Evolutionary conservation across 176 grass and related monocot genomes (phyloP).

Genomic region (Zoysia pacifica): DNA sequence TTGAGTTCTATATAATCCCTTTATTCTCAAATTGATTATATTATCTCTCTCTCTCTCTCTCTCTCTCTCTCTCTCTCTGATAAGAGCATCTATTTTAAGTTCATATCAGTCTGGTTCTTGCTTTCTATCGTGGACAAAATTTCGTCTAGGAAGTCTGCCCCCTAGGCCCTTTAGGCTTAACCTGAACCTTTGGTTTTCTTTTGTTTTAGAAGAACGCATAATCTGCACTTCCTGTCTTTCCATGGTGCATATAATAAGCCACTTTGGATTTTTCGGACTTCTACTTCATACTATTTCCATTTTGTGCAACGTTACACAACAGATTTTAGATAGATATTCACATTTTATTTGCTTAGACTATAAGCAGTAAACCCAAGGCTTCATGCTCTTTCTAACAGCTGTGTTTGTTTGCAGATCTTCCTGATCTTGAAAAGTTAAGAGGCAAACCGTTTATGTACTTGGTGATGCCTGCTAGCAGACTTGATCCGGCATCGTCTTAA

Average conservation of each 20-base stretch:
- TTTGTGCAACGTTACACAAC: background rate
- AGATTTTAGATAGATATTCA: background rate
- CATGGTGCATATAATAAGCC: background rate
- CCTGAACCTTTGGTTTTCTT: background rate
- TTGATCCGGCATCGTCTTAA: conserved; percentile 22
- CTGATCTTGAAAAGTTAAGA: conserved; percentile 93
- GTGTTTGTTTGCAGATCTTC: conserved; percentile 76
- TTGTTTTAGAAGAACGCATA: background rate
- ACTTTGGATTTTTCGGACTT: background rate
- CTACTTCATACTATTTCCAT: background rate
- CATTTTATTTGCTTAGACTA: background rate
- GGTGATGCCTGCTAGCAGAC: conserved; percentile 10
- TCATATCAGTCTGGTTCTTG: background rate
- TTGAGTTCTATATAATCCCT: too few species aligned
- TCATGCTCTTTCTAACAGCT: background rate
- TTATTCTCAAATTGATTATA: too few species aligned
- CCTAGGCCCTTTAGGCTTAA: background rate
- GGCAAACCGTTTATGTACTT: conserved; percentile 51
- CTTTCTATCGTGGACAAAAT: background rate
- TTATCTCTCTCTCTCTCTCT: too few species aligned
- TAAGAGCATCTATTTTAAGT: background rate
- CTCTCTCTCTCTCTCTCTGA: too few species aligned
- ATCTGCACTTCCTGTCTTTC: background rate
- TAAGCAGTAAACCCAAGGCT: background rate
- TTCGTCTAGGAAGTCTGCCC: background rate